Percentiles rank a stretch among this genome's conserved stretches.
These are phyloP conservation scores for Pascua guehoae DNA, from an alignment of 1,284 basidiomycete species.

Conservation along the genomic window DNA sequence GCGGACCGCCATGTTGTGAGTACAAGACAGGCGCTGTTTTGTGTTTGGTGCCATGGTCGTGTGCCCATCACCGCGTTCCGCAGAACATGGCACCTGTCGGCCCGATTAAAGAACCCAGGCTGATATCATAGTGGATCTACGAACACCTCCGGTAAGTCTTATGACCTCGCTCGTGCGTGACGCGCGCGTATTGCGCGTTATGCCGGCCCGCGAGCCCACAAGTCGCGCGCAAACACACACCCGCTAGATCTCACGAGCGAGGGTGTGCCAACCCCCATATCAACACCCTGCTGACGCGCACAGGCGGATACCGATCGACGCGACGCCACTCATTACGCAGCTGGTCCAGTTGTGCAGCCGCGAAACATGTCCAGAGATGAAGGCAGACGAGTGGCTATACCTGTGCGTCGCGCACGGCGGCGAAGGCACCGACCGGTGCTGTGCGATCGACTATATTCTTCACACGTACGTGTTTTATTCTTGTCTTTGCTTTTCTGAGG, in stretches of 20 bases:
- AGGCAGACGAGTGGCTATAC: constrained; percentile 94
- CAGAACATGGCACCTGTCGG: too few relatives aligned
- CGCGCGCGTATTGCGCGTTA: too few relatives aligned
- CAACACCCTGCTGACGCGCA: background rate
- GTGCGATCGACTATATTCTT: constrained; percentile 93
- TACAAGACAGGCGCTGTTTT: background rate
- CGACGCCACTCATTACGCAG: constrained; percentile 81
- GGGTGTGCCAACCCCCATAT: background rate
- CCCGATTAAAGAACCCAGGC: background rate
- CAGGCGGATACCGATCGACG: constrained; percentile 86
- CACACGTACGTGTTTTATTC: constrained; percentile 65
- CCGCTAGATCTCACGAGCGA: background rate
- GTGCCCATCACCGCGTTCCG: too few relatives aligned
- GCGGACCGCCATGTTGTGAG: constrained; percentile 52
- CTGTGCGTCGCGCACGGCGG: constrained; percentile 80
- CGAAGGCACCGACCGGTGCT: constrained; percentile 64
- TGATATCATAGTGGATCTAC: constrained; percentile 81
- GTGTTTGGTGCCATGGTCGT: too few relatives aligned
- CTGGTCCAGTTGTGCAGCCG: constrained; percentile 81
- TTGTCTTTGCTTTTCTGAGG: background rate
- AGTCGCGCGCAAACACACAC: too few relatives aligned
- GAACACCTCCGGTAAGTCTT: constrained; percentile 76
- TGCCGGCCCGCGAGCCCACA: too few relatives aligned
- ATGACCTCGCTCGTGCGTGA: too few relatives aligned
- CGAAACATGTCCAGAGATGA: constrained; percentile 88